phyloP scores from a whole-genome alignment of 192 early-diverging fungal species.

The Coemansia erecta region DNA sequence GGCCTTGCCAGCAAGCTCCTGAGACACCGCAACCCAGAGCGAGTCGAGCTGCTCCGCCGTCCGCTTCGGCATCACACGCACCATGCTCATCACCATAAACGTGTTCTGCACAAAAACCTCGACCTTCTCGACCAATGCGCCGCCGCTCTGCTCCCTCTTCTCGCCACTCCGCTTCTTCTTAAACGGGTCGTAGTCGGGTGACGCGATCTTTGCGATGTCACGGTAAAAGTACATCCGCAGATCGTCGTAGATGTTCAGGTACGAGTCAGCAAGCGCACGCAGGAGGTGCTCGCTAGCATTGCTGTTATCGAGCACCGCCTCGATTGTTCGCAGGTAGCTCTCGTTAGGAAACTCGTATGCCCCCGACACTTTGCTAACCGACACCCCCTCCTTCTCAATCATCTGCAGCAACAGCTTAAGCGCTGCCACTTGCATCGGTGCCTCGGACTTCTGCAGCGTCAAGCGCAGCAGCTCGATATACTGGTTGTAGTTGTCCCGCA shows the following conservation, averaged over 20 bases:
- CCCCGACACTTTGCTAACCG: constrained; percentile 28
- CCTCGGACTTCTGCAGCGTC: constrained; percentile 60
- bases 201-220: constrained; percentile 50
- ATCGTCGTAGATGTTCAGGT: constrained; percentile 81
- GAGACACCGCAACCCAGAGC: constrained; percentile 55
- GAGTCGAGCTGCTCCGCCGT: constrained; percentile 53
- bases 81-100: constrained; percentile 58
- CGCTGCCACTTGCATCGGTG: constrained; percentile 73
- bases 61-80: constrained; percentile 61
- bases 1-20: background rate
- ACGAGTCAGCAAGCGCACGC: constrained; percentile 64
- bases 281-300: constrained; percentile 63
- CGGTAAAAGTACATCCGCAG: constrained; percentile 80
- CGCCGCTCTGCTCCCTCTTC: constrained; percentile 1
- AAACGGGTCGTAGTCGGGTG: constrained; percentile 39
- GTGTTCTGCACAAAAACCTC: constrained; percentile 57
- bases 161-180: constrained; percentile 35
- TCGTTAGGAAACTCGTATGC: constrained; percentile 69
- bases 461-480: constrained; percentile 59
- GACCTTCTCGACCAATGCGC: constrained; percentile 26
- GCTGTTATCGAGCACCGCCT: constrained; percentile 56
- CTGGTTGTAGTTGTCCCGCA: constrained; percentile 72
- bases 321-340: constrained; percentile 58
- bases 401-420: constrained; percentile 71
- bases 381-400: constrained; percentile 63